A percentile compares a stretch with the other conserved stretches of the same genome.
These are phyloP conservation scores for Poa annua DNA, from an alignment of 176 grass and related monocot species.

Conservation along the genomic window DNA sequence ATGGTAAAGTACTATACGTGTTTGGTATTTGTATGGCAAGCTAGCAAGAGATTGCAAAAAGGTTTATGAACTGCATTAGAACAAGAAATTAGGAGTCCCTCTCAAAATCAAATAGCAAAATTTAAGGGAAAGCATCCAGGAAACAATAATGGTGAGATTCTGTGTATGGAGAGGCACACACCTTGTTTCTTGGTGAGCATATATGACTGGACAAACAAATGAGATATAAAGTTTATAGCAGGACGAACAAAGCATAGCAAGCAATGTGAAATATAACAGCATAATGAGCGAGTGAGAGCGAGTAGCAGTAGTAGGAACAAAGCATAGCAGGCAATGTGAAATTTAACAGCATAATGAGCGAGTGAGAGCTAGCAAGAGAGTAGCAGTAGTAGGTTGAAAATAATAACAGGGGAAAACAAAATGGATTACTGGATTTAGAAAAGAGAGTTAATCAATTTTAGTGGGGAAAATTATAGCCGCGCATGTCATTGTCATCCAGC, in stretches of 20 bases:
- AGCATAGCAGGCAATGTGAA: neutral
- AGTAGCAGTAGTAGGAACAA: neutral
- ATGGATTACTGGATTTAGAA: neutral
- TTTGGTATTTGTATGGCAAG: neutral
- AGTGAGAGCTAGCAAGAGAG: neutral
- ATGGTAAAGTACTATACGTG: neutral
- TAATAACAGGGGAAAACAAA: neutral
- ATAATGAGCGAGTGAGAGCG: neutral
- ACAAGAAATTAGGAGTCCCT: neutral
- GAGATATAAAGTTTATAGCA: neutral
- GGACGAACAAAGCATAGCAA: neutral
- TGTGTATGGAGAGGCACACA: neutral
- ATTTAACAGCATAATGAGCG: neutral
- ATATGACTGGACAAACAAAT: neutral
- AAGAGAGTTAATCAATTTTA: neutral
- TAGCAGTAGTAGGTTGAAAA: neutral
- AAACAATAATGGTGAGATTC: neutral
- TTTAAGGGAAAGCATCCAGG: neutral
- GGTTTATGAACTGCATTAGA: neutral
- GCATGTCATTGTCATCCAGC: neutral
- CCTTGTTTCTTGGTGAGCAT: neutral
- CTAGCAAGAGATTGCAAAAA: neutral
- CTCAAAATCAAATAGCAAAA: neutral
- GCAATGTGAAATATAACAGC: neutral
- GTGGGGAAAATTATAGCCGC: neutral